These are phyloP conservation scores for Phytophthora quininea DNA, from an alignment of 352 stramenopile genomes.

Conservation along the genomic window DNA sequence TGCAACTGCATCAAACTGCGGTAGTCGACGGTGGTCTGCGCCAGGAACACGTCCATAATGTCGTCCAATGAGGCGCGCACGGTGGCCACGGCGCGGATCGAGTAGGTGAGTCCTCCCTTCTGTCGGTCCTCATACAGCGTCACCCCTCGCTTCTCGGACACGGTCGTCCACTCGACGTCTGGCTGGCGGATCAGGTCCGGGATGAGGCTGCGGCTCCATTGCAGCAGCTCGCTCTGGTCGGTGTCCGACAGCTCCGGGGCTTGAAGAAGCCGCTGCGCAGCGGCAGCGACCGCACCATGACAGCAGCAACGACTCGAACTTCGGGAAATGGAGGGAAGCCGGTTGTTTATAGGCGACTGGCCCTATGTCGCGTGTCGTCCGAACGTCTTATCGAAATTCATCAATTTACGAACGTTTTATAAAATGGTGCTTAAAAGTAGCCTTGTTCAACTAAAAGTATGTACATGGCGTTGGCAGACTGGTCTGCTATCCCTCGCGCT, in stretches of 20 bases:
- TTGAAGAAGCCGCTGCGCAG: constrained; percentile 83
- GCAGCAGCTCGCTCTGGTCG: constrained; percentile 77
- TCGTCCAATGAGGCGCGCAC: constrained; percentile 71
- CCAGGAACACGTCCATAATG: constrained; percentile 83
- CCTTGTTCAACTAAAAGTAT: too few relatives aligned
- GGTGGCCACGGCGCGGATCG: constrained; percentile 62
- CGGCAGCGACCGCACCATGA: constrained; percentile 81
- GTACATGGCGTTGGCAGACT: too few relatives aligned
- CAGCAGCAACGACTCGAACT: neutral
- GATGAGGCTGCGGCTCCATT: constrained; percentile 75
- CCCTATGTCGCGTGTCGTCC: neutral
- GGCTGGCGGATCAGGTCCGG: constrained; percentile 65
- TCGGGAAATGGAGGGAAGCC: constrained; percentile 12
- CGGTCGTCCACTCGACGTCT: constrained; percentile 79
- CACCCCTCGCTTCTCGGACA: constrained; percentile 76
- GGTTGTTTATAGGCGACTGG: constrained; percentile 1
- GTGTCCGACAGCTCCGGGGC: constrained; percentile 54
- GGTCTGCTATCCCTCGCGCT: too few relatives aligned
- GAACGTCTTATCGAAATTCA: neutral
- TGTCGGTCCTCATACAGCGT: constrained; percentile 79
- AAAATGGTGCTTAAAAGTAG: too few relatives aligned
- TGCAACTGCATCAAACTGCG: constrained; percentile 77
- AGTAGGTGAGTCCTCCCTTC: constrained; percentile 84
- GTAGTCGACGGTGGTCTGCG: constrained; percentile 61
- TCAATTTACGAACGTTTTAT: too few relatives aligned